phyloP scores from a whole-genome alignment of 2,329 filamentous ascomycete species.

The Zasmidium angulare region DNA sequence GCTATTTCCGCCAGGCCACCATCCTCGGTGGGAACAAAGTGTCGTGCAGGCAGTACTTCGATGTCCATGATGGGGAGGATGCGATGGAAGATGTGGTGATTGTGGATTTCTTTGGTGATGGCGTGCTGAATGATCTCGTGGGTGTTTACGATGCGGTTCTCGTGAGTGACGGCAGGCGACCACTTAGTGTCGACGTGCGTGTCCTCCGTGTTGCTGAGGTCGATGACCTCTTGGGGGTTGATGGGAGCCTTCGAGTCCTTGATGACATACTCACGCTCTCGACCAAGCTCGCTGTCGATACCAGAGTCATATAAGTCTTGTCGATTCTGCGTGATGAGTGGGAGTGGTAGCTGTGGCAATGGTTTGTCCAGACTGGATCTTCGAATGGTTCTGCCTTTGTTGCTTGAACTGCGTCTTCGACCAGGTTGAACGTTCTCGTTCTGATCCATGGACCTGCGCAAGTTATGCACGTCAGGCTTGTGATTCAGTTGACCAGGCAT shows the following conservation, averaged over 20 bases:
- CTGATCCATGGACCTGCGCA: background rate
- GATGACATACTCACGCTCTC: constrained; percentile 2
- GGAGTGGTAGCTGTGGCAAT: background rate
- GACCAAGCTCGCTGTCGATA: background rate
- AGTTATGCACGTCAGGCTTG: constrained; percentile 5
- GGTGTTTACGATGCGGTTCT: constrained; percentile 44
- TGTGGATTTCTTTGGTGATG: constrained; percentile 56
- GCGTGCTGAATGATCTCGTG: constrained; percentile 50
- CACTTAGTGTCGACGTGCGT: constrained; percentile 35
- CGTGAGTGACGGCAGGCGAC: constrained; percentile 51
- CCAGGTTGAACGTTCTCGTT: background rate
- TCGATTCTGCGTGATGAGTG: background rate
- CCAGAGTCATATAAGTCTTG: background rate
- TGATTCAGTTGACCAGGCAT: constrained; percentile 1
- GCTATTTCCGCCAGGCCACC: constrained; percentile 47
- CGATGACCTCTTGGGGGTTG: constrained; percentile 11
- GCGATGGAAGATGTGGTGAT: constrained; percentile 53
- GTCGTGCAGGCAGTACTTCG: constrained; percentile 53
- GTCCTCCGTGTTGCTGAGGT: constrained; percentile 38
- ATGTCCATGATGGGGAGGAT: constrained; percentile 55
- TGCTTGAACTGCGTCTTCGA: background rate
- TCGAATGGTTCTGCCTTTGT: background rate
- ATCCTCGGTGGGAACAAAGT: constrained; percentile 46
- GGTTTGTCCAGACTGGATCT: background rate
- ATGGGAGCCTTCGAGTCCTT: constrained; percentile 13